Base-by-base conservation (phyloP, 352 stramenopile genomes). In the Phytopythium aichiense region DNA sequence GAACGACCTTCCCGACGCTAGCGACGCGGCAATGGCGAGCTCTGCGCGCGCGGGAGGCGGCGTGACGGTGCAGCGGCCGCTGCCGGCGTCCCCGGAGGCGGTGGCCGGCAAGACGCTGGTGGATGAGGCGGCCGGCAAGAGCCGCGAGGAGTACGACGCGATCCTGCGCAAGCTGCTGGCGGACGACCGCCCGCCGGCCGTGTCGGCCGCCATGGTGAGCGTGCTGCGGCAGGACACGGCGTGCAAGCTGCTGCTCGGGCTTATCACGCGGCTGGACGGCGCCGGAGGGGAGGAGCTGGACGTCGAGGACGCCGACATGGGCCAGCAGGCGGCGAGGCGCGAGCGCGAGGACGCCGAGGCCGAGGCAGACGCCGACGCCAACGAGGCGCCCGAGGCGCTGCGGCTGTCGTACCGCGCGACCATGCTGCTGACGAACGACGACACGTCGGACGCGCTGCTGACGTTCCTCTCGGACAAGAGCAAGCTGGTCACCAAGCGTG, bases 361-460 rank as follows among this genome's bases (percentile, higher is more conserved):
- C 13, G 30, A 56, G 25, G 67, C 35, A 25, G 64, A 72, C 16
- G 75, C 87, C 42, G 33, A 54, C 16, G 33, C 53, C 22, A 66
- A 66, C 12, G 60, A 79, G 31, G 87, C 91, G 31, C 81, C 84
- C 37, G 68, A 77, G 20, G 84, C 87, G 37, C 63, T 96, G 61
- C 67, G 89, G 56, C 71, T 77, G 56, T 92, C 84, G 51, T 94
- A 91, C 72, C 79, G 82, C 56, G 90, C 88, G 48, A 97, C 88
- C 53, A 95, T 97, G 87, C 66, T 97, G 65, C 72, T 97, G 52
- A 90, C 89, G 45, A 94, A 87, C 67, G 87, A 95, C 51, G 84
- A 96, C 60, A 71, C 85, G 45, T 81, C 79, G 22, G 88, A 96
- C 50, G 70, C 77, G 62, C 69, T 96, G 60, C 72, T 94, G 33